Percentiles rank a stretch among this genome's conserved stretches.
phyloP scores from a whole-genome alignment of 2,329 filamentous ascomycete species.

The Colletotrichum salicis region DNA sequence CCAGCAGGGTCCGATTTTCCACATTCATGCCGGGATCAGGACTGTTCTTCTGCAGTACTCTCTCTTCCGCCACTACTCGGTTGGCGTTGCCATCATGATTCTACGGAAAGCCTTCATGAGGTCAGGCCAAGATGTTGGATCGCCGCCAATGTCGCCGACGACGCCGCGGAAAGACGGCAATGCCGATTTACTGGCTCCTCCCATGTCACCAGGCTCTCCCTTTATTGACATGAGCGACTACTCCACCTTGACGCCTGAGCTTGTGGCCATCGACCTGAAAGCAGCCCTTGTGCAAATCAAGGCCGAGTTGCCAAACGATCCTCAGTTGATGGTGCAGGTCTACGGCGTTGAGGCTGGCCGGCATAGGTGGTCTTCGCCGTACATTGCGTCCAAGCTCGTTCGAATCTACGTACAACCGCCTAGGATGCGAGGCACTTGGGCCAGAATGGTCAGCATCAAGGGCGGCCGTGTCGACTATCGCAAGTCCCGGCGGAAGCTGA shows the following conservation, averaged over 20 bases:
- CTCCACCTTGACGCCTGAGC: conserved; percentile 62
- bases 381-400: conserved; percentile 78
- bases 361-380: conserved; percentile 89
- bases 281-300: conserved; percentile 87
- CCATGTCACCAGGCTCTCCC: conserved; percentile 47
- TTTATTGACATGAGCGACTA: conserved; percentile 44
- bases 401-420: conserved; percentile 91
- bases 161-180: conserved; percentile 41
- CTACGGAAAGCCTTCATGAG: conserved; percentile 75
- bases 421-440: conserved; percentile 85
- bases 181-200: conserved; percentile 50
- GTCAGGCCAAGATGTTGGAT: conserved; percentile 53
- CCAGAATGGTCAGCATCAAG: conserved; percentile 85
- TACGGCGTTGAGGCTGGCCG: conserved; percentile 84
- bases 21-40: conserved; percentile 83
- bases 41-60: conserved; percentile 89
- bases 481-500: conserved; percentile 76
- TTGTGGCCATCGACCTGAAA: conserved; percentile 85
- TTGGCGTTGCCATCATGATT: conserved; percentile 83
- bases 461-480: conserved; percentile 82
- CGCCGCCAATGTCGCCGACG: conserved; percentile 38
- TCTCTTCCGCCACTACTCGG: conserved; percentile 89
- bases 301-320: conserved; percentile 86
- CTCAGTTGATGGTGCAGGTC: conserved; percentile 89
- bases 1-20: conserved; percentile 85